Base-by-base conservation (phyloP, 2,329 filamentous ascomycete genomes). In the Lachnellula cervina region DNA sequence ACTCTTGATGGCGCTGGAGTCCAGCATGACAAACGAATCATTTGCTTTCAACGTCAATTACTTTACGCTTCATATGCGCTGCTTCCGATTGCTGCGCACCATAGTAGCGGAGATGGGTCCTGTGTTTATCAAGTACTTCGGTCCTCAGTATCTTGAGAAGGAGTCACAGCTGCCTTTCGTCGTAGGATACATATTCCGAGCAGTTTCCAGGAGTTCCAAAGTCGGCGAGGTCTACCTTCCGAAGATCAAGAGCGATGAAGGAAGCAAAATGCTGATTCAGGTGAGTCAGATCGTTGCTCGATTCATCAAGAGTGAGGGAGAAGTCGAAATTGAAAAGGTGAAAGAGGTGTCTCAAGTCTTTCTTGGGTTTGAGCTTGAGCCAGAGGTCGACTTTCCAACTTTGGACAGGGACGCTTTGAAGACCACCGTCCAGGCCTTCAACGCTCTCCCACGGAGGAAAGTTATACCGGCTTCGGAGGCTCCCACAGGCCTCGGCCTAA, bases 61-160 rank as follows among this genome's bases (percentile, higher is more conserved):
- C 21, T 50, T 55, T 14, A 44, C 46, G 16, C 46, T 55, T n/a
- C 46, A 50, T 14, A 55, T 44, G 47, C 52, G 52, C n/a, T 49
- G 35, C 19, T 55, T 32, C 6, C 4, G 19, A n/a, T 37, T 55
- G 16, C 25, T 55, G 8, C 43, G 25, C 9, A 34, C 37, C 17
- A 40, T 40, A 40, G 37, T 17, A 40, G 37, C 37, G 16, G 37
- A 40, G 37, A 40, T 40, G 37, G n/a, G 17, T 8, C 5, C 37
- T 40, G 14, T 40, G n/a, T 40, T 40, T 9, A 8, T 40, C 37
- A 40, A 40, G 37, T 40, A 40, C 37, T 16, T 40, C n/a, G 37
- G 37, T 16, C 37, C 37, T 40, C 16, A 16, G 37, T 40, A 40
- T 40, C 14, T 40, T 13, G 37, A 40, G 37, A 40, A 17, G n/a